A percentile compares a stretch with the other conserved stretches of the same genome.
Conservation (phyloP, 2,329 filamentous ascomycete species). For the Nannizzia gypsea region DNA sequence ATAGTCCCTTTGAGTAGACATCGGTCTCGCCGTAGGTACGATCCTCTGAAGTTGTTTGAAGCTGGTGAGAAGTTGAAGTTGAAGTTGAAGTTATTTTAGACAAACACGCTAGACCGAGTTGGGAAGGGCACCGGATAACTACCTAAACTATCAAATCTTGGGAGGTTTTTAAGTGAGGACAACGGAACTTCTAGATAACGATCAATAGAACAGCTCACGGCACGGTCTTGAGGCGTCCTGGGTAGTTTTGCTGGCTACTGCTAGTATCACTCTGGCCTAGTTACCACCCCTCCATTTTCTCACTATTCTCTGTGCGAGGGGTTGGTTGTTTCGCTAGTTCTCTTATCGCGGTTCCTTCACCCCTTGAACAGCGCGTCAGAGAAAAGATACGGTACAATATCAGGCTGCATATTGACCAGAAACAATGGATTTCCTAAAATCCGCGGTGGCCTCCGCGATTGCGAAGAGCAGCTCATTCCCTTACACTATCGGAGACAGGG, state of each 20-base stretch:
- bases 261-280: not conserved
- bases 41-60: not conserved
- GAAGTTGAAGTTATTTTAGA: not conserved
- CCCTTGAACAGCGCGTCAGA: not conserved
- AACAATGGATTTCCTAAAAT: conserved; percentile 95
- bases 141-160: not conserved
- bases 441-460: conserved; percentile 90
- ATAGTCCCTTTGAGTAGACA: too few species aligned
- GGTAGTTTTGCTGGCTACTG: not conserved
- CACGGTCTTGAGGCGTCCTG: too few species aligned
- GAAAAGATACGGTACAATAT: not conserved
- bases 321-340: not conserved
- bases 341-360: not conserved
- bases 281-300: not conserved
- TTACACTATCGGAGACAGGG: conserved; percentile 82
- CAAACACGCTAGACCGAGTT: not conserved
- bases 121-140: not conserved
- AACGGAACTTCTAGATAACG: not conserved
- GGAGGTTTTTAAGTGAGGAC: not conserved
- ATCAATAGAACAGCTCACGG: not conserved
- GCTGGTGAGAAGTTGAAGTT: not conserved
- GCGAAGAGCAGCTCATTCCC: conserved; percentile 88
- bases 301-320: not conserved
- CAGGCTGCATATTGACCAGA: not conserved
- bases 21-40: too few species aligned